phyloP scores from a whole-genome alignment of 2,329 filamentous ascomycete genomes.

The Neobulgaria alba region DNA sequence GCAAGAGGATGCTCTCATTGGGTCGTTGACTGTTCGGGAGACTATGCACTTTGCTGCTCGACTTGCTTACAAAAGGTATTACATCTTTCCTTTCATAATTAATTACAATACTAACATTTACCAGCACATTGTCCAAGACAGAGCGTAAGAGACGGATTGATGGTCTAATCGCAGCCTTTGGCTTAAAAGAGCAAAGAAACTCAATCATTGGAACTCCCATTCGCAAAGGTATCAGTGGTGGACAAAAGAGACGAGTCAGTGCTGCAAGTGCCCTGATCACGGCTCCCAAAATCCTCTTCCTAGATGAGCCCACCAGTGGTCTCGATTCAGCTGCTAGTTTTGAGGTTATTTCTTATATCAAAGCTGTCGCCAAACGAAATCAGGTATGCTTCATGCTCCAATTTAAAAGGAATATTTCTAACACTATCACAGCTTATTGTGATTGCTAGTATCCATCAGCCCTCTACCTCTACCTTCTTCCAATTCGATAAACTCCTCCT shows the following conservation, averaged over 20 bases:
- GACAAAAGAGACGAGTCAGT: conserved; percentile 73
- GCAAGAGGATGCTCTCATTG: conserved; percentile 79
- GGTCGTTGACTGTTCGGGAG: conserved; percentile 70
- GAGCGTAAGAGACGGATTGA: conserved; percentile 57
- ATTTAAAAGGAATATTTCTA: no score
- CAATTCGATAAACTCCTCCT: conserved; percentile 74
- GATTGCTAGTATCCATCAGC: conserved; percentile 78
- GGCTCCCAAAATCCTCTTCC: conserved; percentile 68
- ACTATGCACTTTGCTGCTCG: conserved; percentile 71
- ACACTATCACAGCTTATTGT: conserved; percentile 52
- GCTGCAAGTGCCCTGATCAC: conserved; percentile 78
- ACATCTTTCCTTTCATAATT: not conserved
- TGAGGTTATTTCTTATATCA: conserved; percentile 64
- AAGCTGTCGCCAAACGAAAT: conserved; percentile 19
- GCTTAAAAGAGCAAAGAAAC: conserved; percentile 58
- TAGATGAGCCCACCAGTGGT: conserved; percentile 83
- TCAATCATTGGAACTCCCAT: conserved; percentile 75
- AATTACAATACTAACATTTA: conserved; percentile 4
- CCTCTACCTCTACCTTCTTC: conserved; percentile 69
- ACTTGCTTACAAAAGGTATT: conserved; percentile 48
- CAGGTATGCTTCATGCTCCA: conserved; percentile 69
- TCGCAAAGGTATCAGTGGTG: conserved; percentile 74
- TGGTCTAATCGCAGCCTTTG: conserved; percentile 62
- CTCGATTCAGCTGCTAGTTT: conserved; percentile 55
- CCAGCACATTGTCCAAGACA: conserved; percentile 34